Evolutionary conservation across 768 basidiomycete genomes (phyloP), one percentile per base, ranked within the genome.

Genomic region (Nevesoporus exiguus): DNA sequence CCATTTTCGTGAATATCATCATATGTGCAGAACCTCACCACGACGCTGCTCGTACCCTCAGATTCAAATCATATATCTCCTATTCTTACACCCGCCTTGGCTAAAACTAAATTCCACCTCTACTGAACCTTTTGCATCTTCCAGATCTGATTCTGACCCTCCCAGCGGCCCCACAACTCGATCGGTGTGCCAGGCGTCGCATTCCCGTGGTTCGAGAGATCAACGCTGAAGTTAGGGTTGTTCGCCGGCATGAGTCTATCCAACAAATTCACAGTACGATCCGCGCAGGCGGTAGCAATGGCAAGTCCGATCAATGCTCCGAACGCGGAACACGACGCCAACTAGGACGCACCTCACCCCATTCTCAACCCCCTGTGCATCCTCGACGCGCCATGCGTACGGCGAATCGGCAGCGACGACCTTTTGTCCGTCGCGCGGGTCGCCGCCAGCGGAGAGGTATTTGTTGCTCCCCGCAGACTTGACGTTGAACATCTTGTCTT

Each of bases 131-230:
- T 36, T 22, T 58, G 42, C 33, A 52, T 5, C 56, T 47, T 62
- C 83, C 83, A 84, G 4, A 77, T 73, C 68, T 85, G 83, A 59
- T 83, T 81, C 19, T 71, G 45, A 4, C 76, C 80, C 1, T 62
- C 65, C 81, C 80, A 82, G 15, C 70, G 70, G 13, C 59, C 60
- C 81, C 82, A 84, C 25, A 82, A 48, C 3, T 74, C 71, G 22
- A 84, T 64, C 0, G 72, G 70, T 0, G 76, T 79, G 6, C 80
- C 80, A 7, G 75, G 74, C 0, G 68, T 65, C 8, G 76, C 21
- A 55, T 74, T 73, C 17, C 83, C 83, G 31, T 79, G 55, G 36
- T 69, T 69, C 27, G 67, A 74, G 19, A 84, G 63, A 55, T 84
- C 83, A 42, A 80, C 55, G 60, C 76, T 78, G 55, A 70, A 71